phyloP scores from a whole-genome alignment of 805 yeast species.

The Kodamaea laetipori region DNA sequence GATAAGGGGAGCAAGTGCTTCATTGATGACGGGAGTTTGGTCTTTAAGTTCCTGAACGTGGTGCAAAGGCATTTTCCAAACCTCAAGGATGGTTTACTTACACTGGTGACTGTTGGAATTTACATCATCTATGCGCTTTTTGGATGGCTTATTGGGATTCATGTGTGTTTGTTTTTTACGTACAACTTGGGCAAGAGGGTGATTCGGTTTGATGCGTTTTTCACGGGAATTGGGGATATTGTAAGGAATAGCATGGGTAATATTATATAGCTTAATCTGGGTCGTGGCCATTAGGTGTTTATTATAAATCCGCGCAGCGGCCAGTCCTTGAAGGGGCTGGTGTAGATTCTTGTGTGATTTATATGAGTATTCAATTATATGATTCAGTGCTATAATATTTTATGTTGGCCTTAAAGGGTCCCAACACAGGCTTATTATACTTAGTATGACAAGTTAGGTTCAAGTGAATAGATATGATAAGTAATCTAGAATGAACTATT shows the following conservation, averaged over 20 bases:
- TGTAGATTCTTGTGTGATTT: too few species aligned
- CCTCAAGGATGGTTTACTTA: slow-evolving; percentile 10
- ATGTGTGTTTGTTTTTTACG: slow-evolving; percentile 12
- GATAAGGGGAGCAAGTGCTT: slow-evolving; percentile 1
- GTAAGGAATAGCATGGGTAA: slow-evolving; percentile 4
- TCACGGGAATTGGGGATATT: slow-evolving; percentile 7
- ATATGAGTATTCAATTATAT: too few species aligned
- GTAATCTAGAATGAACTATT: too few species aligned
- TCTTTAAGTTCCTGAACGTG: slow-evolving; percentile 12
- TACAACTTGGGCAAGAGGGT: slow-evolving; percentile 8
- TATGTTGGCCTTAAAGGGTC: too few species aligned
- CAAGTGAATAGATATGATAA: too few species aligned
- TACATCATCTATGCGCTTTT: slow-evolving; percentile 8
- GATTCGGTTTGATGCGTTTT: slow-evolving; percentile 4
- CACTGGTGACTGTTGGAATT: slow-evolving; percentile 9
- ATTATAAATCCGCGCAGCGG: background rate
- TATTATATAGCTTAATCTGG: background rate
- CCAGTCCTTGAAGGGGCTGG: too few species aligned
- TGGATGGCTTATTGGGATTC: slow-evolving; percentile 13
- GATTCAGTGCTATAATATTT: too few species aligned
- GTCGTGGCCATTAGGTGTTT: background rate
- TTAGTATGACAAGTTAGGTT: too few species aligned
- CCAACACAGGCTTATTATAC: too few species aligned
- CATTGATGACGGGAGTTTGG: slow-evolving; percentile 3
- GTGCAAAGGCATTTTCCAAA: slow-evolving; percentile 6